Conservation (phyloP, 805 yeast species). For the Yamadazyma paraphyllophila region DNA sequence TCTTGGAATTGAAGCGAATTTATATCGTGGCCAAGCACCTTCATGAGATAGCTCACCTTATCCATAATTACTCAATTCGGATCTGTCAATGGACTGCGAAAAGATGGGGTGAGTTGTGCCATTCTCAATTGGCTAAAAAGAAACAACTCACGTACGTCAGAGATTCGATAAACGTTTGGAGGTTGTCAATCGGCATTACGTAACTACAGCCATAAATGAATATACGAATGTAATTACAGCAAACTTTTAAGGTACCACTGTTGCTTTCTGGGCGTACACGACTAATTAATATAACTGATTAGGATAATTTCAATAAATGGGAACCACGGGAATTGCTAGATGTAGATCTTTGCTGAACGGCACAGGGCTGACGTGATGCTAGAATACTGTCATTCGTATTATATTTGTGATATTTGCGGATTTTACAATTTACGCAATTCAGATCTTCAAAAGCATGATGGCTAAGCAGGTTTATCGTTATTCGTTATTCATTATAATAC, state of each 20-base stretch:
- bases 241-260: background rate
- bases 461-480: too few species aligned
- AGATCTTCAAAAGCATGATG: too few species aligned
- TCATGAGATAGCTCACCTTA: conserved; percentile 17
- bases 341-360: background rate
- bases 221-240: too few species aligned
- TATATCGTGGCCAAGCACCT: conserved; percentile 18
- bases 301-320: too few species aligned
- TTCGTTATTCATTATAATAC: conserved; percentile 10
- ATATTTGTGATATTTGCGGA: background rate
- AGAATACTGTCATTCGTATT: background rate
- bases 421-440: too few species aligned
- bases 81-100: conserved; percentile 11
- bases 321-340: too few species aligned
- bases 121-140: too few species aligned
- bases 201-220: too few species aligned
- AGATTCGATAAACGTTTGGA: too few species aligned
- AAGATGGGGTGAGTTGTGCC: too few species aligned
- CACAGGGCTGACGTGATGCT: background rate
- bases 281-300: background rate
- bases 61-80: conserved; percentile 12
- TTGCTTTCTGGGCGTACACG: background rate
- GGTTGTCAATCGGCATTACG: too few species aligned
- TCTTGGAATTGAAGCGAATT: conserved; percentile 12
- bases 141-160: too few species aligned